phyloP scores from a whole-genome alignment of 1,284 basidiomycete genomes.

The Pseudozyma sp. region DNA sequence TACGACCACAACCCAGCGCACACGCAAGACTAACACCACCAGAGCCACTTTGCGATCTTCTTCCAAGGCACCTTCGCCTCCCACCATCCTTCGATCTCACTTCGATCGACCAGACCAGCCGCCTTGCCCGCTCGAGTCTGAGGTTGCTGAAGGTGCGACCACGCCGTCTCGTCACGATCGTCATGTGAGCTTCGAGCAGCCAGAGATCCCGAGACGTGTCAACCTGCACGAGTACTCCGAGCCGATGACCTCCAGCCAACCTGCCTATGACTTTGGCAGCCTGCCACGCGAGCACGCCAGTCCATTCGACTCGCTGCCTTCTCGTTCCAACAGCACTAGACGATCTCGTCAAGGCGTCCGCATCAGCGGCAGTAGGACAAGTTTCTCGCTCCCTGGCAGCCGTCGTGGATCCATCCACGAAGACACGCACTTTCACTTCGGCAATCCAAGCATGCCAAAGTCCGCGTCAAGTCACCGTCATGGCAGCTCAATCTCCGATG shows the following conservation, averaged over 20 bases:
- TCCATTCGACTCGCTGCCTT: conserved; percentile 35
- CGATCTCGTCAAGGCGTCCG: conserved; percentile 39
- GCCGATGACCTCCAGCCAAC: conserved; percentile 23
- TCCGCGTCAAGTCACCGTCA: conserved; percentile 20
- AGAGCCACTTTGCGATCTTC: conserved; percentile 23
- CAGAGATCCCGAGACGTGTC: conserved; percentile 16
- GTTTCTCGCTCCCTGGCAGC: conserved; percentile 50
- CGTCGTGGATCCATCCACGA: conserved; percentile 49
- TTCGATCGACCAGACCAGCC: conserved; percentile 40
- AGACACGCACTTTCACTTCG: conserved; percentile 18
- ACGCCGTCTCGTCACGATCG: conserved; percentile 19
- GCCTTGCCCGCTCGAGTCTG: conserved; percentile 5
- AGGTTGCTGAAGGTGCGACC: conserved; percentile 1
- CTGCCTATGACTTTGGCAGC: conserved; percentile 26
- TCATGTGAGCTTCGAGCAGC: conserved; percentile 47
- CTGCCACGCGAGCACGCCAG: conserved; percentile 20
- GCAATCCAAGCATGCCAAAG: background rate
- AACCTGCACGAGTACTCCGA: conserved; percentile 18
- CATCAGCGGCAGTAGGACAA: conserved; percentile 21
- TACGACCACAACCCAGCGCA: conserved; percentile 33
- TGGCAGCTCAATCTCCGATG: conserved; percentile 32
- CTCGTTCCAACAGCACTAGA: conserved; percentile 43
- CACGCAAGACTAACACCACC: conserved; percentile 32
- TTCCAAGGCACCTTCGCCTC: conserved; percentile 21
- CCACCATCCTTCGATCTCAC: conserved; percentile 39